Percentiles rank a stretch among this genome's conserved stretches.
Evolutionary conservation across 2,329 filamentous ascomycete species (phyloP).

Genomic region (Alternaria novae-zelandiae): DNA sequence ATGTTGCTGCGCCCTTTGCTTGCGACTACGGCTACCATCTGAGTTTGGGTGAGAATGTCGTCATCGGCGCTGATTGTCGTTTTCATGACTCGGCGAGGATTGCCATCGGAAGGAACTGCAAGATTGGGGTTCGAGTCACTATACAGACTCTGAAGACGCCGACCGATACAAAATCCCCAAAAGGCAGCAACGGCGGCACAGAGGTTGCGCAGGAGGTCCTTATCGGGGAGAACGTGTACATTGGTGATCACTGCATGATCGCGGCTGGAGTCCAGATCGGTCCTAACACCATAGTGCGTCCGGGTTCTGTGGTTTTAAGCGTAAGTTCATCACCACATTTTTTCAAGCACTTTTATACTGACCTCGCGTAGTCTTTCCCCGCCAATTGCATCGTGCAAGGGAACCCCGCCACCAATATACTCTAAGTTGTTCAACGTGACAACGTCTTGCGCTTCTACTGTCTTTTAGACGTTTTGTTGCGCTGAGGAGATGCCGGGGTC

Average conservation of each 20-base stretch:
- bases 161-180: conserved; percentile 74
- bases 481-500: background rate
- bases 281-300: conserved; percentile 60
- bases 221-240: conserved; percentile 76
- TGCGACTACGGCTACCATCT: conserved; percentile 98
- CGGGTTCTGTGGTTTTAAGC: conserved; percentile 62
- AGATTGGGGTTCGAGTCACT: conserved; percentile 79
- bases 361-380: conserved; percentile 52
- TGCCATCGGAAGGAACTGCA: conserved; percentile 76
- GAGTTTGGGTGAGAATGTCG: conserved; percentile 81
- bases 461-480: background rate
- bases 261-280: conserved; percentile 62
- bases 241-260: conserved; percentile 68
- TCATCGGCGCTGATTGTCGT: conserved; percentile 81
- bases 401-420: conserved; percentile 51
- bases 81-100: conserved; percentile 88
- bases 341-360: conserved; percentile 10
- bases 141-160: conserved; percentile 79
- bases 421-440: conserved; percentile 22
- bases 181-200: conserved; percentile 75
- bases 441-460: background rate
- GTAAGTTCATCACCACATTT: conserved; percentile 48
- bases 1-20: conserved; percentile 85
- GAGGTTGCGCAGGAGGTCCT: conserved; percentile 73
- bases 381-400: conserved; percentile 55